Base-by-base conservation (phyloP, 345 rosid genomes). In the Lenwebbia sp. region DNA sequence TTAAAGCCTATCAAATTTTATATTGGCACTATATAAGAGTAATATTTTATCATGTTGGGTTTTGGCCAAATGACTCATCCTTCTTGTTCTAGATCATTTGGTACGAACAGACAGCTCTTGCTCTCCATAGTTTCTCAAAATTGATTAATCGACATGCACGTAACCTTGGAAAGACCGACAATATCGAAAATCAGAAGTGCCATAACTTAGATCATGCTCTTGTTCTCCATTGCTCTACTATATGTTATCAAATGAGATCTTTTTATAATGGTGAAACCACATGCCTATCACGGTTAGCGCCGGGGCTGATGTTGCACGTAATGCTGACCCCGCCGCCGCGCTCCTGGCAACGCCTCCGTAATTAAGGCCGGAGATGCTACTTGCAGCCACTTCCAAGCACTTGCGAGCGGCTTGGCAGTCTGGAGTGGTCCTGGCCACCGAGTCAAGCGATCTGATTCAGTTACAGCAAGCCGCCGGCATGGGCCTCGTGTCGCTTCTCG, bases 381-480 rank as follows among this genome's bases (percentile, higher is more conserved):
- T 44, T 33, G 22, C 47, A 70, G 78, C 26, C 78, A 8, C 44
- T 65, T 33, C 23, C 23, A 8, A 65, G 76, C 23, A 33, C 76
- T 8, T 40, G 21, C 83, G 28, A 23, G 37, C 40, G 11, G 54
- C 51, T 28, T 44, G 54, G 21, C 87, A 60, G 84, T 86, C 58
- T 7, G 87, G 84, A 9, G 87, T 82, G 57, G 82, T 86, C 81
- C n/a, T 44, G 47, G 47, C 47, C 47, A 7, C 47, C 47, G 8
- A 44, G 8, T 44, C 47, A 6, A 44, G 47, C 47, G 5, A 6
- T 78, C 11, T 82, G 81, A 86, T 44, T 6, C 84, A 57, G 6
- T 10, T 30, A 82, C 87, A 82, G 87, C 87, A 86, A 7, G 28
- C n/a, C 7, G n/a, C 44, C 37, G 84, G 84, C 81, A 86, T 74